Percentiles rank a stretch among this genome's conserved stretches.
phyloP scores from a whole-genome alignment of 345 rosid species.

The Arabis hirsuta region DNA sequence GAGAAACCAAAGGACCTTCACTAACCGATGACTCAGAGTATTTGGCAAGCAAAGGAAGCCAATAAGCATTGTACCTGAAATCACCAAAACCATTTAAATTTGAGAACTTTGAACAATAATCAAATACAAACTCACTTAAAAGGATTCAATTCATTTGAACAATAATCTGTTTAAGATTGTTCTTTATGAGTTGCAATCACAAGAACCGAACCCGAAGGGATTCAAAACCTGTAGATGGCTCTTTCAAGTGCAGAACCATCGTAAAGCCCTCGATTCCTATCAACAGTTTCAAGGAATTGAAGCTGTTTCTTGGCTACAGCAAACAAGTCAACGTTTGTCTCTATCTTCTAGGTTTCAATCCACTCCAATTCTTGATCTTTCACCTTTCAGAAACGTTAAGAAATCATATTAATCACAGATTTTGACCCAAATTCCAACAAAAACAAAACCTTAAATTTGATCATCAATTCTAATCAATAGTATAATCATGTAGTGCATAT shows the following conservation, averaged over 20 bases:
- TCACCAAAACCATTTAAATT: slow-evolving; percentile 20
- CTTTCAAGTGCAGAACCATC: slow-evolving; percentile 69
- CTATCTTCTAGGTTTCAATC: slow-evolving; percentile 75
- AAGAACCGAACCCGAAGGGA: not conserved
- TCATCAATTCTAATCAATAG: not conserved
- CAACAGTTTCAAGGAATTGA: slow-evolving; percentile 70
- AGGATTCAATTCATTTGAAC: not conserved
- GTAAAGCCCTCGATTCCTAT: slow-evolving; percentile 74
- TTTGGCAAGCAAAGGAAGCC: slow-evolving; percentile 96
- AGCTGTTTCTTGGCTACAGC: slow-evolving; percentile 81
- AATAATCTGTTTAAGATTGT: not conserved
- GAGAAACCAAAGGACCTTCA: slow-evolving; percentile 79
- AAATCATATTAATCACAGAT: not conserved
- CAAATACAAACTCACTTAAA: not conserved
- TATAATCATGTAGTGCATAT: no score
- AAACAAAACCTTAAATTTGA: not conserved
- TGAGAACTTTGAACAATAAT: not conserved
- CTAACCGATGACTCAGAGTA: slow-evolving; percentile 48
- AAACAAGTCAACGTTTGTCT: slow-evolving; percentile 60
- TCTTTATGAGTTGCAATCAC: not conserved
- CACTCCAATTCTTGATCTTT: slow-evolving; percentile 61
- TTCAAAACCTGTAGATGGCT: slow-evolving; percentile 73
- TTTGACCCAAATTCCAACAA: not conserved
- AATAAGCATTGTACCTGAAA: slow-evolving; percentile 83
- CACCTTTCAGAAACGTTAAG: slow-evolving; percentile 41